phyloP scores from a whole-genome alignment of 2,329 filamentous ascomycete species.

The Aspergillus intermedius region DNA sequence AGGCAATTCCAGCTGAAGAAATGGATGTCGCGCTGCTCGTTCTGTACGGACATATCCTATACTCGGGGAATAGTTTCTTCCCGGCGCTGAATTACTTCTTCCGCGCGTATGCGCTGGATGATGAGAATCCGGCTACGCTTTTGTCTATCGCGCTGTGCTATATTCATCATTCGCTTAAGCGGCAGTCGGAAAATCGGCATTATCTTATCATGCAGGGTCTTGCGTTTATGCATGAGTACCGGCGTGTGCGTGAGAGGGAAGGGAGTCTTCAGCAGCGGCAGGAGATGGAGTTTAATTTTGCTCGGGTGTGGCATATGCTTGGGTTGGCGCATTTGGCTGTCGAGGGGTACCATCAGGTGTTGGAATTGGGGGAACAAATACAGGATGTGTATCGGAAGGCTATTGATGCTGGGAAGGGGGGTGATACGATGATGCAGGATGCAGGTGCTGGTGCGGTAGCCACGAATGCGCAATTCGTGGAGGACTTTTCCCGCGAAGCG shows the following conservation, averaged over 20 bases:
- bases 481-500: constrained; percentile 62
- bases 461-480: constrained; percentile 26
- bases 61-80: constrained; percentile 73
- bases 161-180: constrained; percentile 81
- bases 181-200: constrained; percentile 83
- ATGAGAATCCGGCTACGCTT: constrained; percentile 69
- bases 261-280: constrained; percentile 45
- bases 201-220: constrained; percentile 81
- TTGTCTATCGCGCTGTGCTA: constrained; percentile 78
- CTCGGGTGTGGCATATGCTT: constrained; percentile 66
- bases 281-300: constrained; percentile 79
- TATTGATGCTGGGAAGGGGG: constrained; percentile 35
- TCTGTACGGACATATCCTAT: constrained; percentile 85
- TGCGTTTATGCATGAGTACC: constrained; percentile 70
- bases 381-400: constrained; percentile 21
- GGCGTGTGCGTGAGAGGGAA: constrained; percentile 49
- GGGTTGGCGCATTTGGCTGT: constrained; percentile 67
- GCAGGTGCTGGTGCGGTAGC: neutral
- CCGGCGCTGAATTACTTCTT: constrained; percentile 85
- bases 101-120: constrained; percentile 65
- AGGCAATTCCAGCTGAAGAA: constrained; percentile 34
- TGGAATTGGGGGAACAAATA: constrained; percentile 46
- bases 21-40: constrained; percentile 78
- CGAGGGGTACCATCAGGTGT: constrained; percentile 60
- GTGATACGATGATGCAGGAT: constrained; percentile 24